Conservation (phyloP, 495 filamentous ascomycete species). For the Zalerion maritima region DNA sequence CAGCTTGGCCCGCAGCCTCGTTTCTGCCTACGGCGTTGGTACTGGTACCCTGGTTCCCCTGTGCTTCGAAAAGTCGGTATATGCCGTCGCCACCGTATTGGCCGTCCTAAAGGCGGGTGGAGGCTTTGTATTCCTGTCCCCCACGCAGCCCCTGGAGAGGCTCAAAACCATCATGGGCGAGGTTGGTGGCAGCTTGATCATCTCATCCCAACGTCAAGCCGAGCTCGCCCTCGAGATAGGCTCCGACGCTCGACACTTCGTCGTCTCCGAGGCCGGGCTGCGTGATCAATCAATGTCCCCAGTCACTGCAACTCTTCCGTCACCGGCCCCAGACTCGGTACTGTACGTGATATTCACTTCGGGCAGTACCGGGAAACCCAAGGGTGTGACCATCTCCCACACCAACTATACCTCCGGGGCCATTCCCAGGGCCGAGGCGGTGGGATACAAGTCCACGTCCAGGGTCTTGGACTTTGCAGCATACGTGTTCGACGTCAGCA, state of each 20-base stretch:
- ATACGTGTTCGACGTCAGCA: conserved; percentile 36
- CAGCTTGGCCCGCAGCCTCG: conserved; percentile 30
- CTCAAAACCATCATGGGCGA: conserved; percentile 38
- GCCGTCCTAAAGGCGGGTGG: conserved; percentile 40
- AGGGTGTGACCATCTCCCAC: conserved; percentile 30
- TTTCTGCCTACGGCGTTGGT: conserved; percentile 26
- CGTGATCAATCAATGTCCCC: conserved; percentile 2
- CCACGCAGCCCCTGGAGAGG: conserved; percentile 31
- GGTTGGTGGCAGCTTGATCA: conserved; percentile 28
- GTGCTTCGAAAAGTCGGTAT: conserved; percentile 41
- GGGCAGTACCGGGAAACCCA: conserved; percentile 33
- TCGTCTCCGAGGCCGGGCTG: conserved; percentile 9
- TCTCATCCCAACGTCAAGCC: conserved; percentile 35
- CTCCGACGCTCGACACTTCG: conserved; percentile 12
- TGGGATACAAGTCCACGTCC: conserved; percentile 23
- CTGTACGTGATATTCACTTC: conserved; percentile 34
- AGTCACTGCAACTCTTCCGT: conserved; percentile 8
- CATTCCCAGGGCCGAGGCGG: conserved; percentile 21
- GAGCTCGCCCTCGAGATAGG: conserved; percentile 16
- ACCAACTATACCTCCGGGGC: conserved; percentile 27
- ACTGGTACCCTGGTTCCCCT: conserved; percentile 34
- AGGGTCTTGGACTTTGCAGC: conserved; percentile 35
- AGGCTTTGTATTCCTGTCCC: conserved; percentile 25
- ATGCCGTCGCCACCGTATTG: conserved; percentile 35
- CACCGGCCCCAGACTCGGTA: conserved; percentile 14